These are phyloP conservation scores for Chrysosporium queenslandicum DNA, from an alignment of 2,329 filamentous ascomycete genomes.

Conservation along the genomic window DNA sequence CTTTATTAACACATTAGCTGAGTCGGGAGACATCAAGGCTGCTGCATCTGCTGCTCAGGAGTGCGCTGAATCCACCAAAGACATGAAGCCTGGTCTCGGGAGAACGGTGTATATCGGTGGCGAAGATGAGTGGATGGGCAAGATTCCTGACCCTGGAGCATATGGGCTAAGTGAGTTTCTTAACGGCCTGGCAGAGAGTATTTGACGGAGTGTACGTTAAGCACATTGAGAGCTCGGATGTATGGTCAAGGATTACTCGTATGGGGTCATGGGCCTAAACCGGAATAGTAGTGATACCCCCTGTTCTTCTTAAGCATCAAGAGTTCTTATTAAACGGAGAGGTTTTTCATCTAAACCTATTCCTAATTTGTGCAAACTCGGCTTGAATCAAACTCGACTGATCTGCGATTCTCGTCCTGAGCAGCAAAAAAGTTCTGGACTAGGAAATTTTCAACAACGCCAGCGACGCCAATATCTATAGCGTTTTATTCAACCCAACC, in stretches of 20 bases:
- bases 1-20: conserved; percentile 63
- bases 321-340: background rate
- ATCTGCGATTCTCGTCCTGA: background rate
- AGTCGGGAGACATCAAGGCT: conserved; percentile 55
- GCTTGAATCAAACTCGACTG: background rate
- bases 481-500: background rate
- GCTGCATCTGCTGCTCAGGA: conserved; percentile 66
- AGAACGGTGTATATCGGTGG: conserved; percentile 74
- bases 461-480: conserved; percentile 3
- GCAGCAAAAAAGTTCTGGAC: background rate
- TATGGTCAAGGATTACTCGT: background rate
- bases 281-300: too few relatives aligned
- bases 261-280: background rate
- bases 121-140: conserved; percentile 51
- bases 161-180: conserved; percentile 79
- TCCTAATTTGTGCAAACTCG: background rate
- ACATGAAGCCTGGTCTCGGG: conserved; percentile 83
- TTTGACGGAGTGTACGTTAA: background rate
- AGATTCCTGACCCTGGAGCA: conserved; percentile 64
- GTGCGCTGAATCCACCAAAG: conserved; percentile 75
- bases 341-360: background rate
- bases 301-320: background rate
- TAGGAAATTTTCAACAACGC: conserved; percentile 1
- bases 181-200: conserved; percentile 56
- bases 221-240: background rate